Base-by-base conservation (phyloP, 192 early-diverging fungal species). In the Phycomyces nitens region DNA sequence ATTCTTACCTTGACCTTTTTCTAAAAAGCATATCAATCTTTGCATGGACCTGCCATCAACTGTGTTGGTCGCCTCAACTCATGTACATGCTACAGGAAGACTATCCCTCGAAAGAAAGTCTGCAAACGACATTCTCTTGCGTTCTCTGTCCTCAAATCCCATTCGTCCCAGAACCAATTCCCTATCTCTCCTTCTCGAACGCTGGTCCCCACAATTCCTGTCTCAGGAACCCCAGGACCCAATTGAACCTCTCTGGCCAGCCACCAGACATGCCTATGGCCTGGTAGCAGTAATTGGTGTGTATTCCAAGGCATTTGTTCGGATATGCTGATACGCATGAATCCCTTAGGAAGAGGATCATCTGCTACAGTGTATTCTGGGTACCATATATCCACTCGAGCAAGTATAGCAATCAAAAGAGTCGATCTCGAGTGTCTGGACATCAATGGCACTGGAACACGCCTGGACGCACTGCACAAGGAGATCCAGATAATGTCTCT, bases 401-500 rank as follows among this genome's bases (percentile, higher is more conserved):
- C 44, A 10, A 8, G 50, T 16, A 54, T 72, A 7, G 70, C 70
- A 10, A 56, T 72, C 54, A 72, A 72, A 24, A 56, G 27, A 24
- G 53, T 72, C 0, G 53, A 55, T 24, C 22, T 64, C 5, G 62
- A 64, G 11, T 29, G 55, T 10, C 6, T 10, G 7, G 29, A 34
- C 7, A 34, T 34, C 29, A 38, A 60, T 68, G 70, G 53, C 16
- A 43, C 70, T 2, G 50, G 60, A 22, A 34, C 29, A 34, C 29
- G 29, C 3, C 51, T 72, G 0, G 70, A 72, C 41, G 70, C 65
- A 27, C 44, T 72, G 9, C 49, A 43, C 26, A 59, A 66, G 26
- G 70, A 72, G 38, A 53, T 72, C 0, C 70, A 72, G 38, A 66
- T 72, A 26, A 72, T 72, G 70, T 58, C 65, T 8, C 44, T 72